Evolutionary conservation across 2,329 filamentous ascomycete species (phyloP).

Genomic region (Ceratocystiopsis minuta): DNA sequence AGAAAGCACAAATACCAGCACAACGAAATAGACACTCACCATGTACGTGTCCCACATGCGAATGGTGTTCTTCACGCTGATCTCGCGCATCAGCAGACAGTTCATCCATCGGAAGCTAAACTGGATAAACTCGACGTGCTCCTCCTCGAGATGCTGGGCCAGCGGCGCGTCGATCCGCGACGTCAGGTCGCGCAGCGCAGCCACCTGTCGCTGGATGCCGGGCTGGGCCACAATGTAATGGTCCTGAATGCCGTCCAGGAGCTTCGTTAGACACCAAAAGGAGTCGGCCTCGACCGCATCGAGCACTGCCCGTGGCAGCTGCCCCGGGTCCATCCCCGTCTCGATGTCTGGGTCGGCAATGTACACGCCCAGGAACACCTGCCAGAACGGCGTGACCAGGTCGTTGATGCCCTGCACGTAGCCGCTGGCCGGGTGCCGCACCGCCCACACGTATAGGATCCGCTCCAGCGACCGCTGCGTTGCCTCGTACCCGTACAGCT

Average conservation of each 20-base stretch:
- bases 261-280: conserved; percentile 95
- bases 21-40: conserved; percentile 27
- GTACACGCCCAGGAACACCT: conserved; percentile 88
- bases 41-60: conserved; percentile 99
- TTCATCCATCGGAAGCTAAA: conserved; percentile 99
- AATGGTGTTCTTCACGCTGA: conserved; percentile 90
- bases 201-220: conserved; percentile 86
- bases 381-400: conserved; percentile 92
- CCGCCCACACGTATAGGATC: conserved; percentile 94
- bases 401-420: conserved; percentile 99
- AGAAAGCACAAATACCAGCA: background rate
- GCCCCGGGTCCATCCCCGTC: conserved; percentile 88
- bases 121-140: conserved; percentile 95
- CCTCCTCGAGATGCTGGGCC: conserved; percentile 73
- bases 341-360: conserved; percentile 89
- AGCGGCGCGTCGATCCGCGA: conserved; percentile 71
- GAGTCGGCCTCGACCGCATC: conserved; percentile 96
- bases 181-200: conserved; percentile 74
- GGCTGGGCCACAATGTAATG: conserved; percentile 98
- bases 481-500: conserved; percentile 87
- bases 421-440: conserved; percentile 87
- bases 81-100: conserved; percentile 91
- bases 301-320: conserved; percentile 73
- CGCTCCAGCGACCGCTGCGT: conserved; percentile 87
- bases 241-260: conserved; percentile 96